Conservation (phyloP, 306 rosid genomes). For the Lotus japonicus region DNA sequence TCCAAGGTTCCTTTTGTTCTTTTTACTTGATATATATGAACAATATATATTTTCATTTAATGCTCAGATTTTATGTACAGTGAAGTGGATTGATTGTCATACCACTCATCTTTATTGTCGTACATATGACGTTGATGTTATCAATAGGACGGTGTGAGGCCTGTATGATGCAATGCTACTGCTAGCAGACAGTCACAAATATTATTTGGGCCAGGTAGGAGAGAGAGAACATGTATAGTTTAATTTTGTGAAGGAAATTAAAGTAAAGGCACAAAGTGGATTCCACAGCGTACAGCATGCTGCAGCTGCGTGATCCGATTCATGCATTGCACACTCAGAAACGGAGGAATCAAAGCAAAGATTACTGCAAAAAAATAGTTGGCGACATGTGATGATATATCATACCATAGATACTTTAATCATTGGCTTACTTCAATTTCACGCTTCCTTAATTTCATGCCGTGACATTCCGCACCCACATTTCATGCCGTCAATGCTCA, state of each 20-base stretch:
- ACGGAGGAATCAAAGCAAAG: conserved; percentile 10
- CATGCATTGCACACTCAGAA: conserved; percentile 21
- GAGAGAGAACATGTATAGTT: background rate
- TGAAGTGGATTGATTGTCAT: too few species aligned
- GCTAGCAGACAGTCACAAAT: background rate
- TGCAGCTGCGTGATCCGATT: conserved; percentile 15
- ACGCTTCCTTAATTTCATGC: conserved; percentile 14
- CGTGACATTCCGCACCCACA: conserved; percentile 26
- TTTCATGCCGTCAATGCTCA: conserved; percentile 36
- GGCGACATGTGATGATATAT: conserved; percentile 29
- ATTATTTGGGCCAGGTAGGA: background rate
- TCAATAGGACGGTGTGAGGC: background rate
- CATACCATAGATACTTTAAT: conserved; percentile 1
- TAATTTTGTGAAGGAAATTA: background rate
- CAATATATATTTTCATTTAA: too few species aligned
- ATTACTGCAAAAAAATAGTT: conserved; percentile 2
- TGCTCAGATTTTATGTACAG: too few species aligned
- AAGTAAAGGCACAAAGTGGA: conserved; percentile 19
- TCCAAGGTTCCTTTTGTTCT: too few species aligned
- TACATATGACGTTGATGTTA: too few species aligned
- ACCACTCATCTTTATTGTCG: too few species aligned
- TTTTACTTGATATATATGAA: too few species aligned
- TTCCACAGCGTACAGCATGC: conserved; percentile 19
- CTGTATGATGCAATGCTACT: background rate
- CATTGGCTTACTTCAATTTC: conserved; percentile 35